Base-by-base conservation (phyloP, 1,284 basidiomycete species). In the Vanrija sp. region DNA sequence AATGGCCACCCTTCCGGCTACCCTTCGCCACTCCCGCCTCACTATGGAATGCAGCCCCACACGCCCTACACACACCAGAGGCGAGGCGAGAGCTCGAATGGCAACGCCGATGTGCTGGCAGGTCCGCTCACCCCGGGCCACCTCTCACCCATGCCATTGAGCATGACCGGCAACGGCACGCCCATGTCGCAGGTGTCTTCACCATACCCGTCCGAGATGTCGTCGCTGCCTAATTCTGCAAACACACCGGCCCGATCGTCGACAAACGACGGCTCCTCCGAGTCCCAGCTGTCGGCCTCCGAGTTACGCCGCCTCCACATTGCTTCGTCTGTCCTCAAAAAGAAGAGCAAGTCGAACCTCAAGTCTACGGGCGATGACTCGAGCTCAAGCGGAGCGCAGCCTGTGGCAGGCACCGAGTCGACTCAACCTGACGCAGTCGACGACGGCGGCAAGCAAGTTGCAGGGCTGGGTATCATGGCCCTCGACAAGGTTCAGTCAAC, bases 121-220 rank as follows among this genome's bases (percentile, higher is more conserved):
- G 70, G 70, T 12, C 67, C 68, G 6, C 51, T 71, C 12, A 72
- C 67, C 6, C 68, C 68, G 4, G 68, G 66, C 3, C 15, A 42
- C 43, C 31, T 31, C 12, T 31, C 31, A 12, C 31, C 31, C 31
- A 31, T 31, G 31, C 31, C 31, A 2, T 14, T 31, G 31, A 14
- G 9, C 12, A 31, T 31, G 31, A 20, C 36, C 35, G 45, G 36
- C 44, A 10, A 42, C 27, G 8, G 44, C 5, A 35, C 51, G 10
- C 6, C 46, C 10, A 24, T 47, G 9, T 59, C 57, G 5, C 48
- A 48, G 45, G 24, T 49, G 15, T 50, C 51, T 19, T 56, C 57
- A 24, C 54, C 54, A 2, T 56, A 49, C 41, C 53, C 57, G 0
- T 53, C 57, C 8, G 54, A 59, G 25, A 20, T 59, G 43, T 49